Evolutionary conservation across 1,284 basidiomycete species (phyloP).

Genomic region (Puccinia brachypodii): DNA sequence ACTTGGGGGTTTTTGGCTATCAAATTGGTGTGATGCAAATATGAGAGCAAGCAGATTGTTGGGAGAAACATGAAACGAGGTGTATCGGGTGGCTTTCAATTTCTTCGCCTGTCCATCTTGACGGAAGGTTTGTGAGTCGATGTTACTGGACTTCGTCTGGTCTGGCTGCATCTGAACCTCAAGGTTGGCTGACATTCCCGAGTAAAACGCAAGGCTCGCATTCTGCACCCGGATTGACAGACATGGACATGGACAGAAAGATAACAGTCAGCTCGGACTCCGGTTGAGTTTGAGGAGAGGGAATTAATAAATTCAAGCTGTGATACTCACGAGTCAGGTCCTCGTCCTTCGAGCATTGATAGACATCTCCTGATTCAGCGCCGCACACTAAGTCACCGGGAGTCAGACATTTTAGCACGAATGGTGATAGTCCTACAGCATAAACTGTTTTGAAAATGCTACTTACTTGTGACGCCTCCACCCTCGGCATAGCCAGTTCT

Average conservation of each 20-base stretch:
- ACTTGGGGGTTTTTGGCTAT: neutral
- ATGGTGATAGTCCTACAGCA: no score
- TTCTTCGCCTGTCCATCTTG: neutral
- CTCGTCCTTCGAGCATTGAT: slow-evolving; percentile 38
- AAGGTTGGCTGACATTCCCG: neutral
- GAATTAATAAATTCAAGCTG: neutral
- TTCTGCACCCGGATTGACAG: neutral
- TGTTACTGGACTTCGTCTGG: neutral
- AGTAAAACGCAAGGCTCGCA: slow-evolving; percentile 6
- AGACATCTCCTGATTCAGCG: neutral
- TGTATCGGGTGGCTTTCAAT: neutral
- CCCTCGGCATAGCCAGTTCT: slow-evolving; percentile 41
- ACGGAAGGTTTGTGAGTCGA: neutral
- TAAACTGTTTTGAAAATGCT: neutral
- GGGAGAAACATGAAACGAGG: neutral
- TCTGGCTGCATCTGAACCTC: neutral
- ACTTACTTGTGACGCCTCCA: slow-evolving; percentile 31
- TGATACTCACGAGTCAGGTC: slow-evolving; percentile 6
- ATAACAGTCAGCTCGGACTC: neutral
- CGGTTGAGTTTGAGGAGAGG: neutral
- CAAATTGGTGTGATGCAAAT: neutral
- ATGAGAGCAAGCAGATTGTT: neutral
- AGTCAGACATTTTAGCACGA: neutral
- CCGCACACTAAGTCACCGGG: slow-evolving; percentile 13
- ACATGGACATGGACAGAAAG: neutral